Percentiles rank a stretch among this genome's conserved stretches.
These are phyloP conservation scores for Psilocybe cyanescens DNA, from an alignment of 768 basidiomycete genomes.

Conservation along the genomic window DNA sequence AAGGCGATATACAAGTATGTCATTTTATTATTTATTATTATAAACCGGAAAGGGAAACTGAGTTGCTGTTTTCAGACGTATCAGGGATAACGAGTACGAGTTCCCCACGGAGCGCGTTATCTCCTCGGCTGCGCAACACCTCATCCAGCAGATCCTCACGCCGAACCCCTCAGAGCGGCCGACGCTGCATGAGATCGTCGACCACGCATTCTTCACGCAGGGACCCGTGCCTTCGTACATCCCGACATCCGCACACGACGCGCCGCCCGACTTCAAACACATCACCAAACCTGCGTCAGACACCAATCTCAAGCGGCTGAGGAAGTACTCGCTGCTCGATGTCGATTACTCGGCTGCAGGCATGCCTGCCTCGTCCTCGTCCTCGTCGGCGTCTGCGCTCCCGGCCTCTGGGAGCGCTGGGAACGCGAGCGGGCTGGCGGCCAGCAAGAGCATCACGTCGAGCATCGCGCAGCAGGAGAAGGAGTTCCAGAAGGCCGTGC, in stretches of 20 bases:
- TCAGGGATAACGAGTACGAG: slow-evolving; percentile 91
- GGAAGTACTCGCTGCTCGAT: slow-evolving; percentile 66
- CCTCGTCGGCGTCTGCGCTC: neutral
- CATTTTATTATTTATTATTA: neutral
- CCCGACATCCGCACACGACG: slow-evolving; percentile 77
- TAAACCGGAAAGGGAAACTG: slow-evolving; percentile 4
- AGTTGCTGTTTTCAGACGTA: slow-evolving; percentile 58
- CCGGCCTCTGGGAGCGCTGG: neutral
- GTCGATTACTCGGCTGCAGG: slow-evolving; percentile 49
- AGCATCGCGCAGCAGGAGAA: slow-evolving; percentile 87
- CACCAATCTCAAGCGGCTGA: slow-evolving; percentile 70
- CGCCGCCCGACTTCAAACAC: slow-evolving; percentile 74
- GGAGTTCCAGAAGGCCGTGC: slow-evolving; percentile 96
- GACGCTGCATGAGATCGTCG: slow-evolving; percentile 81
- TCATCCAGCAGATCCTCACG: slow-evolving; percentile 86
- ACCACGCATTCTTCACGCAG: slow-evolving; percentile 80
- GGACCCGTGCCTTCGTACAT: slow-evolving; percentile 85
- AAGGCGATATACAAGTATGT: slow-evolving; percentile 92
- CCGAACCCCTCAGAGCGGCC: slow-evolving; percentile 84
- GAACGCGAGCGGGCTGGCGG: slow-evolving; percentile 1
- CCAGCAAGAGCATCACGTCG: slow-evolving; percentile 51
- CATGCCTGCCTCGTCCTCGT: neutral
- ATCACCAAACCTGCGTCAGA: slow-evolving; percentile 64
- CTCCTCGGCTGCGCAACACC: slow-evolving; percentile 70
- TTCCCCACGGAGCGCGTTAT: slow-evolving; percentile 82